phyloP scores from a whole-genome alignment of 257 asterid genomes.

The Solanum raphanifolium region DNA sequence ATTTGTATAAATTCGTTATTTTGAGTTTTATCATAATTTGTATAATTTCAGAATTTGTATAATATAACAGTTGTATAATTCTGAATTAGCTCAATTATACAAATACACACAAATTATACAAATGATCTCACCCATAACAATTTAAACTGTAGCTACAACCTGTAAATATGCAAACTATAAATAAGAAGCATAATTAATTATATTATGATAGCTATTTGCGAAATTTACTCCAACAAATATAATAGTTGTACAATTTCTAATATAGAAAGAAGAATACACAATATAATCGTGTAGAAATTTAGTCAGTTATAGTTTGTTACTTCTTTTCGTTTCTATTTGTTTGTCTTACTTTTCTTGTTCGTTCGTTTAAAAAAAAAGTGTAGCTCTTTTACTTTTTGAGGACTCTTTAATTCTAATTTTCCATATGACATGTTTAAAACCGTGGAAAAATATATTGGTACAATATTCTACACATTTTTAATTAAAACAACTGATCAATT shows the following conservation, averaged over 20 bases:
- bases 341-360: neutral
- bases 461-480: neutral
- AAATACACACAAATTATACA: neutral
- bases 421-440: neutral
- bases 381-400: neutral
- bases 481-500: no score
- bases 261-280: neutral
- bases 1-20: neutral
- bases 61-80: neutral
- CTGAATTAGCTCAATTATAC: no score
- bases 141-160: neutral
- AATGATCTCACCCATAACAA: no score
- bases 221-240: neutral
- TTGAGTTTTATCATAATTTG: neutral
- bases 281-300: neutral
- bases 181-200: neutral
- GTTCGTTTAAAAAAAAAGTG: neutral
- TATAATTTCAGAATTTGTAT: no score
- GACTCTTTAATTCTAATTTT: neutral
- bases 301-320: neutral
- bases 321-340: neutral
- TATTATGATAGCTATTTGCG: neutral
- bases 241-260: neutral
- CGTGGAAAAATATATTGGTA: neutral
- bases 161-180: neutral